A percentile compares a stretch with the other conserved stretches of the same genome.
These are phyloP conservation scores for Heritiera littoralis DNA, from an alignment of 345 rosid species.

Conservation along the genomic window DNA sequence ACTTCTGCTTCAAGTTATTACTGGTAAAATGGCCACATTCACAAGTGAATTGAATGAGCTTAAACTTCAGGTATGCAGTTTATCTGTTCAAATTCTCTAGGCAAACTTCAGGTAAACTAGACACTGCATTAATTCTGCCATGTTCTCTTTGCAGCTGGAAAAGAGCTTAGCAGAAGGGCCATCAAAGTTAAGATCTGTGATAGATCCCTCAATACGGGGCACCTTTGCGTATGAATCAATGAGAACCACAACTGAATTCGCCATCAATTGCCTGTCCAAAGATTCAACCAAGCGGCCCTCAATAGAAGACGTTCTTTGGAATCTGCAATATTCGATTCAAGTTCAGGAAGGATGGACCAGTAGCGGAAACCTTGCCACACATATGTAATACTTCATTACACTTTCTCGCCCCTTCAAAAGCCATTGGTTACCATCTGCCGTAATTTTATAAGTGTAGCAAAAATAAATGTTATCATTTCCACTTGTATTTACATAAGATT, in stretches of 20 bases:
- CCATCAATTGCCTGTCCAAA: conserved; percentile 67
- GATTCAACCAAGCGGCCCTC: conserved; percentile 70
- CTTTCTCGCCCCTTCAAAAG: background rate
- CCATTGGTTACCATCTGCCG: background rate
- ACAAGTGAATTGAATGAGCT: conserved; percentile 53
- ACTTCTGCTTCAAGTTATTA: conserved; percentile 64
- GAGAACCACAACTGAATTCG: conserved; percentile 67
- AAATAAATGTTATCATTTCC: background rate
- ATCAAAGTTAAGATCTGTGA: conserved; percentile 42
- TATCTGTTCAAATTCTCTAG: too few relatives aligned
- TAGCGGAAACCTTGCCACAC: conserved; percentile 67
- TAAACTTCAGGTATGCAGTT: conserved; percentile 49
- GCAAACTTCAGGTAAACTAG: background rate
- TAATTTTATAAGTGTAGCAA: background rate
- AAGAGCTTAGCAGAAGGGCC: conserved; percentile 59
- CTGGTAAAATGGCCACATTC: conserved; percentile 55
- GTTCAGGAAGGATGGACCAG: conserved; percentile 91
- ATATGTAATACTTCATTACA: conserved; percentile 22
- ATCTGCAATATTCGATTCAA: conserved; percentile 85
- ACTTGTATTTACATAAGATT: background rate
- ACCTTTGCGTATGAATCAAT: conserved; percentile 78
- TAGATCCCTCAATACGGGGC: conserved; percentile 65
- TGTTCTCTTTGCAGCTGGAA: conserved; percentile 47
- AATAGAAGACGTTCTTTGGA: conserved; percentile 90
- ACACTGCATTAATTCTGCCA: background rate